Evolutionary conservation across 192 early-diverging fungal species (phyloP).

Genomic region (Coemansia sp.): DNA sequence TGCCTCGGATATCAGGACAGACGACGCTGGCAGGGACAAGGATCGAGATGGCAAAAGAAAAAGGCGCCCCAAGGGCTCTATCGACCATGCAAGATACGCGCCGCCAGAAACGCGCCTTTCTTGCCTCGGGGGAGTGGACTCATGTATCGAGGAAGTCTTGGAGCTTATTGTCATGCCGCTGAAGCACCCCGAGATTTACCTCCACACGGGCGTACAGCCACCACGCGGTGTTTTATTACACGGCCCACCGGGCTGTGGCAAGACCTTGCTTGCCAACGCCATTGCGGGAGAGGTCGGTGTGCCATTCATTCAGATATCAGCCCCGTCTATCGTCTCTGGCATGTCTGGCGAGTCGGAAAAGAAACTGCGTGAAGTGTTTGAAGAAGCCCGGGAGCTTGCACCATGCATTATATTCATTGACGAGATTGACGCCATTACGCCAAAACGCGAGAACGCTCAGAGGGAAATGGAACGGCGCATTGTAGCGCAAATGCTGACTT

Average conservation of each 20-base stretch:
- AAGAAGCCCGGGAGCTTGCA: conserved; percentile 87
- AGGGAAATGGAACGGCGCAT: conserved; percentile 96
- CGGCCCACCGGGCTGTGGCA: conserved; percentile 97
- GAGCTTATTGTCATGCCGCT: conserved; percentile 94
- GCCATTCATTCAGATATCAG: conserved; percentile 91
- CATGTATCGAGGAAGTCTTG: conserved; percentile 87
- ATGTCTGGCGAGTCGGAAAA: conserved; percentile 99
- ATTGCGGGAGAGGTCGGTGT: conserved; percentile 94
- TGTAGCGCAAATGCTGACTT: conserved; percentile 95
- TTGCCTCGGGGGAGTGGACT: conserved; percentile 92
- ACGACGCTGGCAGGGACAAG: conserved; percentile 6
- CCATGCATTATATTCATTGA: conserved; percentile 96
- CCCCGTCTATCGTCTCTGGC: conserved; percentile 93
- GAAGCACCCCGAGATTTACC: conserved; percentile 90
- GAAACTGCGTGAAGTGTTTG: conserved; percentile 96
- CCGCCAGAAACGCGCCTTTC: conserved; percentile 65
- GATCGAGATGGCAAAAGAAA: conserved; percentile 23
- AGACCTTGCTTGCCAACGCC: conserved; percentile 93
- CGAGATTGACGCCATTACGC: conserved; percentile 97
- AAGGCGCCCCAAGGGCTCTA: conserved; percentile 18
- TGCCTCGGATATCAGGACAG: background rate
- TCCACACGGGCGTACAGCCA: conserved; percentile 91
- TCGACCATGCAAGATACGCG: conserved; percentile 17
- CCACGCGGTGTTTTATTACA: conserved; percentile 94
- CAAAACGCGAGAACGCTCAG: conserved; percentile 75